phyloP scores from a whole-genome alignment of 2,329 filamentous ascomycete genomes.

The Microthyrium microscopicum region DNA sequence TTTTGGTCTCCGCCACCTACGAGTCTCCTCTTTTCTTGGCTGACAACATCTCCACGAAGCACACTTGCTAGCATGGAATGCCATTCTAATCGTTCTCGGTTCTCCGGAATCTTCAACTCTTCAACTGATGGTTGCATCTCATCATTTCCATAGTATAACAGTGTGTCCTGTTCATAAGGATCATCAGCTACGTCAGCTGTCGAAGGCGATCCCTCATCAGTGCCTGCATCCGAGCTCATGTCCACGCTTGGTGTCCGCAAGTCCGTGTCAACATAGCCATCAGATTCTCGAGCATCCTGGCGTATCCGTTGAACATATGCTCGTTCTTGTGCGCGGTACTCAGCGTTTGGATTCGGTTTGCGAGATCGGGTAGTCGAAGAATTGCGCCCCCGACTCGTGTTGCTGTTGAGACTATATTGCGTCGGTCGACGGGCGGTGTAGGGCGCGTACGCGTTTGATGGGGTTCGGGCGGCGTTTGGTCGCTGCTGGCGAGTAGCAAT shows the following conservation, averaged over 20 bases:
- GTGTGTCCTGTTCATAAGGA: slow-evolving; percentile 75
- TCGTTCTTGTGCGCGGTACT: slow-evolving; percentile 74
- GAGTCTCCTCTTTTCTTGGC: slow-evolving; percentile 91
- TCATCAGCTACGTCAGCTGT: slow-evolving; percentile 76
- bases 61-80: slow-evolving; percentile 95
- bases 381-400: slow-evolving; percentile 35
- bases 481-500: slow-evolving; percentile 13
- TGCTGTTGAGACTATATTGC: slow-evolving; percentile 28
- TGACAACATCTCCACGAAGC: slow-evolving; percentile 87
- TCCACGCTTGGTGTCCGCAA: slow-evolving; percentile 51
- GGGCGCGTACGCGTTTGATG: slow-evolving; percentile 33
- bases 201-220: slow-evolving; percentile 78
- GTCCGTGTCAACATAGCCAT: slow-evolving; percentile 55
- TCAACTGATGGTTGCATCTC: slow-evolving; percentile 77
- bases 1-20: slow-evolving; percentile 67
- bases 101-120: slow-evolving; percentile 74
- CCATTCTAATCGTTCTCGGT: slow-evolving; percentile 87
- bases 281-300: slow-evolving; percentile 47
- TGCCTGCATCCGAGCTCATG: slow-evolving; percentile 60
- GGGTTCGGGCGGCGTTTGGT: slow-evolving; percentile 27
- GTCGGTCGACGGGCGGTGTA: slow-evolving; percentile 27
- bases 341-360: slow-evolving; percentile 49
- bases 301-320: slow-evolving; percentile 87
- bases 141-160: slow-evolving; percentile 84
- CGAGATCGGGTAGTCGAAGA: slow-evolving; percentile 37